Conservation (phyloP, 805 yeast genomes). For the Wickerhamiella cacticola region DNA sequence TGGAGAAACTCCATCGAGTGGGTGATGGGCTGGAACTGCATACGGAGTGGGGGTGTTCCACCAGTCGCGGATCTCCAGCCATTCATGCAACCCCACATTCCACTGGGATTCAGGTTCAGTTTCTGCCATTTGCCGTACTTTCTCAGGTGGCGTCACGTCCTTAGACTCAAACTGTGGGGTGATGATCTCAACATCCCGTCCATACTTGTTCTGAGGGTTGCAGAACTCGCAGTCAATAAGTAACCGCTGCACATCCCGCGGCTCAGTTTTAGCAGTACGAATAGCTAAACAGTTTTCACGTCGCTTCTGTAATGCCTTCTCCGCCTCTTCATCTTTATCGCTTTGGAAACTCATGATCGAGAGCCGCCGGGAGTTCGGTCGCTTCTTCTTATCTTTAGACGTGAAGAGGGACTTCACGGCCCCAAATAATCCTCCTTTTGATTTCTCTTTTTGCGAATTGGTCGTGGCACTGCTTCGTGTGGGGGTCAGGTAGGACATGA, state of each 20-base stretch:
- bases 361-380: slow-evolving; percentile 6
- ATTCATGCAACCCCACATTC: slow-evolving; percentile 44
- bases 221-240: slow-evolving; percentile 26
- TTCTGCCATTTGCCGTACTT: slow-evolving; percentile 1
- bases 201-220: slow-evolving; percentile 24
- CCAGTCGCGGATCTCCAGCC: slow-evolving; percentile 55
- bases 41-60: slow-evolving; percentile 40
- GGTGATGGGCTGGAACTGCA: slow-evolving; percentile 19
- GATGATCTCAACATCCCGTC: slow-evolving; percentile 15
- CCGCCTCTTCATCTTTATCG: slow-evolving; percentile 11
- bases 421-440: slow-evolving; percentile 9
- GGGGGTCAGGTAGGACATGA: slow-evolving; percentile 11
- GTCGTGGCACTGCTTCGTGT: slow-evolving; percentile 9
- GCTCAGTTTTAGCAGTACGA: slow-evolving; percentile 24
- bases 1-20: slow-evolving; percentile 24
- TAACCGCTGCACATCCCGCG: slow-evolving; percentile 23
- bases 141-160: slow-evolving; percentile 10
- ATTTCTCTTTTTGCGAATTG: slow-evolving; percentile 1
- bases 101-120: slow-evolving; percentile 32
- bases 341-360: slow-evolving; percentile 10
- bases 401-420: slow-evolving; percentile 12
- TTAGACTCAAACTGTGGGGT: slow-evolving; percentile 19
- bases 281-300: slow-evolving; percentile 23
- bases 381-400: background rate
- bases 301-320: slow-evolving; percentile 19